Conservation (phyloP, 306 rosid genomes). For the Sicyos edulis region DNA sequence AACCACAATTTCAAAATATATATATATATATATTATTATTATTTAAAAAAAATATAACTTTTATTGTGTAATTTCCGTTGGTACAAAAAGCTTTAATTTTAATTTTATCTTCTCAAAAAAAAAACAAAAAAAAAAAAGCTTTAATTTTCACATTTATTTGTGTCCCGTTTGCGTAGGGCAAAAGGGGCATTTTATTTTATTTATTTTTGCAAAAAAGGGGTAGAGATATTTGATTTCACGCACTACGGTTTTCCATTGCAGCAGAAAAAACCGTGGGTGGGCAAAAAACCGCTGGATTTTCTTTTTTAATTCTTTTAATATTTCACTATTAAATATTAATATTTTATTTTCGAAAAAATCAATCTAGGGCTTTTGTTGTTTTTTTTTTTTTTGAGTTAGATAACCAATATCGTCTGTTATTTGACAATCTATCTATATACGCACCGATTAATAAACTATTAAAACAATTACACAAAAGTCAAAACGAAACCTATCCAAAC, state of each 20-base stretch:
- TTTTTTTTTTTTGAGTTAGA: background rate
- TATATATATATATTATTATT: background rate
- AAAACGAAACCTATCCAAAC: background rate
- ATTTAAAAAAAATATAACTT: background rate
- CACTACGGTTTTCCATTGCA: background rate
- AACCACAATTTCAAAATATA: too few species aligned
- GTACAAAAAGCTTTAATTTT: background rate
- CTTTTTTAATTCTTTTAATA: background rate
- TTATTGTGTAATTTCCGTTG: background rate
- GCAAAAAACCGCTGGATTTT: background rate
- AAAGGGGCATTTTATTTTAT: too few species aligned
- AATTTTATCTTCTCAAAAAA: too few species aligned
- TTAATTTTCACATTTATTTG: background rate
- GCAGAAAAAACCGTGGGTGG: background rate
- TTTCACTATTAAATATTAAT: too few species aligned
- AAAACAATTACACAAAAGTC: background rate
- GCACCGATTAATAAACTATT: background rate
- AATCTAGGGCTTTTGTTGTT: too few species aligned
- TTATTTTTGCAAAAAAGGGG: background rate
- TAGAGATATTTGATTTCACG: background rate
- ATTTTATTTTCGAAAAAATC: too few species aligned
- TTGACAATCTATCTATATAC: background rate
- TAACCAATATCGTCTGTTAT: constrained; percentile 10
- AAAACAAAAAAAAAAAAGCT: too few species aligned
- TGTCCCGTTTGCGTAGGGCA: background rate